Conservation (phyloP, 306 rosid genomes). For the Trichosanthes cucumerina region DNA sequence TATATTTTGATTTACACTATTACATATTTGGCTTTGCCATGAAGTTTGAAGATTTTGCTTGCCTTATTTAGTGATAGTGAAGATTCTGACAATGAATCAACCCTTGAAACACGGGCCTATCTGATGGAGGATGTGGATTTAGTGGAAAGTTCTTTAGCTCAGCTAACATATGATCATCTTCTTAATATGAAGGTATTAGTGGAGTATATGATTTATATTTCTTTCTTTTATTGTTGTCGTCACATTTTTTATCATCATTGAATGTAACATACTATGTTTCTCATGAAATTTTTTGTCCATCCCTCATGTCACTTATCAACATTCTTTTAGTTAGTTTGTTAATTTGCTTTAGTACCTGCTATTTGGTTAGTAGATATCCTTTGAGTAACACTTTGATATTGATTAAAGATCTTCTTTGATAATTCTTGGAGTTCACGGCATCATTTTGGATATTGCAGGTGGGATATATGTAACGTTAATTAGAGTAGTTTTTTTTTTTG, state of each 20-base stretch:
- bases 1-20: not conserved
- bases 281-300: not conserved
- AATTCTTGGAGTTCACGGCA: not conserved
- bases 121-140: slow-evolving; percentile 51
- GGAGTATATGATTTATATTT: not conserved
- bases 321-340: not conserved
- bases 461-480: not conserved
- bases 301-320: not conserved
- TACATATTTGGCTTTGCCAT: not conserved
- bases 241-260: not conserved
- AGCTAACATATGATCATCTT: slow-evolving; percentile 53
- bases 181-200: slow-evolving; percentile 43
- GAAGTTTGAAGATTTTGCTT: slow-evolving; percentile 15
- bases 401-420: not conserved
- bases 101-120: slow-evolving; percentile 36
- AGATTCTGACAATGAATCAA: slow-evolving; percentile 32
- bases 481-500: not conserved
- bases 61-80: slow-evolving; percentile 45
- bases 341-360: not conserved
- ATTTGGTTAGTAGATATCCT: not conserved
- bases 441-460: not conserved
- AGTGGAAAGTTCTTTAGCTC: slow-evolving; percentile 56
- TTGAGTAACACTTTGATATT: not conserved
- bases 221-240: not conserved
- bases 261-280: not conserved